These are phyloP conservation scores for Populus hybrid DNA, from an alignment of 441 rosid species.

Conservation along the genomic window DNA sequence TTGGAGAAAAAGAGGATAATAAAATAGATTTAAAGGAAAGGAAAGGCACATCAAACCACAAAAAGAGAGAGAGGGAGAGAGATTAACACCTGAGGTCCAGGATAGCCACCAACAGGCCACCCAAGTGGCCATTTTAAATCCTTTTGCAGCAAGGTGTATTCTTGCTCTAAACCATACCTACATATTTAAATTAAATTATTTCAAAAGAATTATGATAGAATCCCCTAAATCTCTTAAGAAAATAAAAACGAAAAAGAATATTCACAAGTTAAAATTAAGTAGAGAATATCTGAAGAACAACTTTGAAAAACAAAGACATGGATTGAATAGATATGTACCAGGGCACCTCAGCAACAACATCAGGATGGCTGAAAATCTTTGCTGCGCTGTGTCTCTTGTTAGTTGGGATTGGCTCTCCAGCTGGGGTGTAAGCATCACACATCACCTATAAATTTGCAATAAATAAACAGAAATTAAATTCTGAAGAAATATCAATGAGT, in stretches of 20 bases:
- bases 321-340: constrained; percentile 29
- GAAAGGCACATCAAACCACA: background rate
- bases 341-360: constrained; percentile 58
- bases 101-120: constrained; percentile 75
- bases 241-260: background rate
- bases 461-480: background rate
- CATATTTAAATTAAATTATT: background rate
- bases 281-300: background rate
- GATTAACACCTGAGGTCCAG: constrained; percentile 52
- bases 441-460: constrained; percentile 39
- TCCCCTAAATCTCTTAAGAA: background rate
- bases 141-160: constrained; percentile 68
- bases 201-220: background rate
- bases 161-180: constrained; percentile 83
- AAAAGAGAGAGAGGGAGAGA: background rate
- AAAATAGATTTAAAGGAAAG: background rate
- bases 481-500: background rate
- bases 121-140: constrained; percentile 64
- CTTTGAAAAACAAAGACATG: background rate
- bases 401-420: constrained; percentile 63
- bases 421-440: constrained; percentile 74
- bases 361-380: constrained; percentile 62
- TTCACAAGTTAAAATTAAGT: background rate
- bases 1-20: background rate
- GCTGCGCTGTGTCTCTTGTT: constrained; percentile 64